Conservation (phyloP, 2,329 filamentous ascomycete genomes). For the Ophiostoma piceae region DNA sequence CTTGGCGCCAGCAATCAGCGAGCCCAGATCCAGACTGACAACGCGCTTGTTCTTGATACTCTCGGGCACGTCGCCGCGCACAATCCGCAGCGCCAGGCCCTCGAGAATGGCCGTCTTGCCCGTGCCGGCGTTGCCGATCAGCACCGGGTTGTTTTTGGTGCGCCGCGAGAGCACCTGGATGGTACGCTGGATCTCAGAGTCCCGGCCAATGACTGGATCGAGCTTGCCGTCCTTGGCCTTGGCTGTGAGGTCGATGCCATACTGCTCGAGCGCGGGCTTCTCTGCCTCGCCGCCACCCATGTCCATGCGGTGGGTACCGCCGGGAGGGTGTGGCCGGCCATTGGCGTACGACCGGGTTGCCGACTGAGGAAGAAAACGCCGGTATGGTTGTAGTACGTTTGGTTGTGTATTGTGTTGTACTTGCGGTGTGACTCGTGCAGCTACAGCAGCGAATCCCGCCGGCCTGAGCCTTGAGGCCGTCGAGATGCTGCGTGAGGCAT, state of each 20-base stretch:
- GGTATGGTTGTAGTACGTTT: not conserved
- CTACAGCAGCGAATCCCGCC: not conserved
- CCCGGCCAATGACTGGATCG: constrained; percentile 91
- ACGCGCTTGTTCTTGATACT: constrained; percentile 93
- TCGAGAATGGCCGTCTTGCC: constrained; percentile 94
- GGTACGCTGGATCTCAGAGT: constrained; percentile 84
- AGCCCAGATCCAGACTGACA: constrained; percentile 79
- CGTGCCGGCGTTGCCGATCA: constrained; percentile 87
- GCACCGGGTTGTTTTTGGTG: constrained; percentile 92
- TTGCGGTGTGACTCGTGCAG: not conserved
- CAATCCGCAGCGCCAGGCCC: constrained; percentile 82
- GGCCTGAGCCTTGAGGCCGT: not conserved
- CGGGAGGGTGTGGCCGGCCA: constrained; percentile 77
- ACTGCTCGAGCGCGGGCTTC: constrained; percentile 86
- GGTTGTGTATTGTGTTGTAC: not conserved
- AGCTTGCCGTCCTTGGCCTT: constrained; percentile 82
- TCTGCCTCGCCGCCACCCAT: constrained; percentile 66
- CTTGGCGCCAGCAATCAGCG: constrained; percentile 90
- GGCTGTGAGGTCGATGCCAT: constrained; percentile 82
- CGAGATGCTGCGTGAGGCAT: constrained; percentile 9
- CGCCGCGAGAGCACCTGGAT: constrained; percentile 89
- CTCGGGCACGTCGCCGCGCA: constrained; percentile 88
- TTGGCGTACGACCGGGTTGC: constrained; percentile 55
- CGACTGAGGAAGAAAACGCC: constrained; percentile 36
- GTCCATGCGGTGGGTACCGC: constrained; percentile 92